Base-by-base conservation (phyloP, 805 yeast species). In the Saccharomycopsis capsularis region DNA sequence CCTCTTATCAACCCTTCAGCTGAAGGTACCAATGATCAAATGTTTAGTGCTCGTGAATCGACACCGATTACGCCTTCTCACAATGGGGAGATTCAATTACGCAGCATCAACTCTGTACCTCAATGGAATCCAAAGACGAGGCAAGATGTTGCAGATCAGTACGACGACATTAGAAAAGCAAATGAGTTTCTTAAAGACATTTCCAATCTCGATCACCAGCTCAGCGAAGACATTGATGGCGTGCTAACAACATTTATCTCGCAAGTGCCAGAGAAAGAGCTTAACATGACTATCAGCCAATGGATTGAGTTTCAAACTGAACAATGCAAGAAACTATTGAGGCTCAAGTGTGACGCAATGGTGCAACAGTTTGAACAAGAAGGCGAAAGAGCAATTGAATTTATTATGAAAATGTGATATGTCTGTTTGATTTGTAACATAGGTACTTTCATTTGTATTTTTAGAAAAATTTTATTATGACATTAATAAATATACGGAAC, bases 261-360 rank as follows among this genome's bases (percentile, higher is more conserved):
- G 1, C 78, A 78, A 39, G 79, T 85, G 78, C 90, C 91, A 0
- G 78, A 74, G 27, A 75, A 75, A 23, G 89, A 85, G 58, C 68
- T 85, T 56, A 69, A 75, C 11, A 78, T 82, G 82, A 76, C 84
- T 0, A 74, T 87, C n/a, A 70, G 72, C 43, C 76, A 83, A 51
- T 88, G 95, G 95, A 64, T 85, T 19, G 59, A 59, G 27, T 68
- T 72, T 55, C 74, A 75, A 56, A 84, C 87, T 0, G 63, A 65
- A 11, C 76, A 74, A 54, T 81, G 84, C 21, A 72, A 72, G 38
- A 62, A 62, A 24, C 67, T 77, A 42, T 67, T 82, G 4, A 60
- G 68, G 30, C 68, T 68, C 25, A 72, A 74, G 25, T 69, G 79
- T 32, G 67, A 70, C 3, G 64, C 61, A 29, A 70, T 84, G 69